Evolutionary conservation across 345 rosid species (phyloP), one percentile per base, ranked within the genome.

Genomic region (Crucihimalaya himalaica): DNA sequence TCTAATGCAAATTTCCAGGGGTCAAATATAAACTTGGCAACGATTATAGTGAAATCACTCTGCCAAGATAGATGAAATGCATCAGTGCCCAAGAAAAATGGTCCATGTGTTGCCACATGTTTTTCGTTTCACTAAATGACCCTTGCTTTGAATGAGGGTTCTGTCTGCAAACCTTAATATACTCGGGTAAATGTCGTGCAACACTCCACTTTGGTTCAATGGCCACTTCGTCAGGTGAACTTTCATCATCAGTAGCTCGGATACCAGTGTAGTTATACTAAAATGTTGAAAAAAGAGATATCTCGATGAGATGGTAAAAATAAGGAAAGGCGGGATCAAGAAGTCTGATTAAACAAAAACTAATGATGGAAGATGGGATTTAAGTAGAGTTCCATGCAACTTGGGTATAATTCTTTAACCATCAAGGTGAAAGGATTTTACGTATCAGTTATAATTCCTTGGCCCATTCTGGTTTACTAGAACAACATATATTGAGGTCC

Each of bases 191-290:
- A 71, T 74, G 81, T 64, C 88, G 89, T 43, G 95, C 90, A 72
- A 89, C 80, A 57, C 85, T 88, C 98, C 98, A 94, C 82, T 86
- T 87, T 69, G 96, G 91, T 46, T 89, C 91, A 81, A 94, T 89
- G 71, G 88, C 85, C 68, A 86, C 88, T 84, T 85, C 82, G 25
- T 85, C 87, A 55, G 73, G 78, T 23, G 77, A 82, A 68, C 48
- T 79, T 57, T 85, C 93, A 78, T 84, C 90, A 64, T 78, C 80
- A 37, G 68, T 81, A 51, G 86, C 91, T 42, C 83, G 93, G 79
- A 91, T 89, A 61, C 98, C 97, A 48, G 97, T 94, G 62, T 89
- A 87, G 76, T 91, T 91, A 78, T 88, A 83, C 97, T 93, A 58
- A 61, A 71, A 79, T 5, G 71, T 65, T 52, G n/a, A 74, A 61